These are phyloP conservation scores for Phycomyces nitens DNA, from an alignment of 192 early-diverging fungal genomes.

Conservation along the genomic window DNA sequence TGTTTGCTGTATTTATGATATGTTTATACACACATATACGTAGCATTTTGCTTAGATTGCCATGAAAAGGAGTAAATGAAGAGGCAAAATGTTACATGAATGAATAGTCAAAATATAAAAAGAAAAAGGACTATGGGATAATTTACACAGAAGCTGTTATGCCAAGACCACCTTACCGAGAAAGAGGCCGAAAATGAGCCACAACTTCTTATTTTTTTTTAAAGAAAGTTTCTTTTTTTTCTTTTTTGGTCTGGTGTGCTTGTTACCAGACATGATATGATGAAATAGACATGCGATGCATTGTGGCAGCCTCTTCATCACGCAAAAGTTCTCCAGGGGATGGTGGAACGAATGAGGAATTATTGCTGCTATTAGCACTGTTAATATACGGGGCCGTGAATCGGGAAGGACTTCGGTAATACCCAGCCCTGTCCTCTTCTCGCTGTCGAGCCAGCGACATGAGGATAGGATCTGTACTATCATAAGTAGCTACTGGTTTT, in stretches of 20 bases:
- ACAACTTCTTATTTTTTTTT: conserved; percentile 1
- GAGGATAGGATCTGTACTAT: conserved; percentile 6
- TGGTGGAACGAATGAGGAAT: neutral
- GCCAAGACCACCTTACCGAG: neutral
- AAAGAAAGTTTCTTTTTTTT: conserved; percentile 8
- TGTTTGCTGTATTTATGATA: too few relatives aligned
- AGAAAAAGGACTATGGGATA: neutral
- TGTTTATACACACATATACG: neutral
- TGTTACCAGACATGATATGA: conserved; percentile 21
- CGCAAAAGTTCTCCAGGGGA: neutral
- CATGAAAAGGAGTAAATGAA: neutral
- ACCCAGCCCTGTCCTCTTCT: conserved; percentile 11
- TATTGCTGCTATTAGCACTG: neutral
- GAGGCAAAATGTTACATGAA: neutral
- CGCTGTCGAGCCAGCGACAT: conserved; percentile 15
- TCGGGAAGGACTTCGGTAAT: conserved; percentile 8
- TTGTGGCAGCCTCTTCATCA: conserved; percentile 10
- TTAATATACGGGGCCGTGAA: neutral
- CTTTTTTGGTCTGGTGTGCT: neutral
- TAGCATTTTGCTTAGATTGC: neutral
- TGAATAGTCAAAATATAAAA: neutral
- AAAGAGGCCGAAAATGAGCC: neutral
- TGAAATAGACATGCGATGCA: conserved; percentile 13
- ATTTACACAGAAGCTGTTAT: neutral
- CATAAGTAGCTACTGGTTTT: neutral